phyloP scores from a whole-genome alignment of 2,329 filamentous ascomycete species.

The Arthrinium puccinioides region DNA sequence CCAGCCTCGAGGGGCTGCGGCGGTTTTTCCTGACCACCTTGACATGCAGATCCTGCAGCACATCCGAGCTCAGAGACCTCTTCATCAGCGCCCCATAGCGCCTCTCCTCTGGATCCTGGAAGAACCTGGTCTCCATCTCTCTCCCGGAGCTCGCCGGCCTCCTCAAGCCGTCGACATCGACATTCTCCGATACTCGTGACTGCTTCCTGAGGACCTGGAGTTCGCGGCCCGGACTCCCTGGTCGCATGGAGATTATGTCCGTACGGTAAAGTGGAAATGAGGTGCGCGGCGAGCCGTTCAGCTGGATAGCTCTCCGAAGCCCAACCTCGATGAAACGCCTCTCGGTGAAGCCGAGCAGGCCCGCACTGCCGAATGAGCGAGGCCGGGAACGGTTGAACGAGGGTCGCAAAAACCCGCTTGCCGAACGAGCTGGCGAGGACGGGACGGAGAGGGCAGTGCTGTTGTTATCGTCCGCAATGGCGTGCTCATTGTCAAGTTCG shows the following conservation, averaged over 20 bases:
- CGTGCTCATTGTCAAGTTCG: conserved; percentile 2
- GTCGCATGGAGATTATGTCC: conserved; percentile 1
- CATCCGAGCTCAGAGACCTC: conserved; percentile 3
- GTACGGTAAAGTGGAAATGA: not conserved
- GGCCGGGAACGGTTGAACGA: conserved; percentile 1
- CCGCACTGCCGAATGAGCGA: conserved; percentile 21
- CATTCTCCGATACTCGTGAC: not conserved
- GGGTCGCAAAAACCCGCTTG: not conserved
- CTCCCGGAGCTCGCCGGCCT: conserved; percentile 1
- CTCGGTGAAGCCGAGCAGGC: conserved; percentile 21
- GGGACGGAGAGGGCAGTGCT: not conserved
- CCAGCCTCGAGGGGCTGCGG: not conserved
- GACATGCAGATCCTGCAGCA: conserved; percentile 1
- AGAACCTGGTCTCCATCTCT: conserved; percentile 1
- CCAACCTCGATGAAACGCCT: conserved; percentile 15
- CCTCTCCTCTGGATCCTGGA: not conserved
- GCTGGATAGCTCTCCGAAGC: conserved; percentile 13
- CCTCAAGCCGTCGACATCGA: not conserved
- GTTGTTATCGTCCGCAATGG: conserved; percentile 1
- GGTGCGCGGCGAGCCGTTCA: conserved; percentile 4
- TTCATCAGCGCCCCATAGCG: conserved; percentile 1
- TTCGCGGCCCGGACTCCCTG: conserved; percentile 1
- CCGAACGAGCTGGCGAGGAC: not conserved
- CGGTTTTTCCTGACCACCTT: not conserved
- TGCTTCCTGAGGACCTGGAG: conserved; percentile 3